Evolutionary conservation across 345 rosid genomes (phyloP).

Genomic region (Arabidopsis suecica): DNA sequence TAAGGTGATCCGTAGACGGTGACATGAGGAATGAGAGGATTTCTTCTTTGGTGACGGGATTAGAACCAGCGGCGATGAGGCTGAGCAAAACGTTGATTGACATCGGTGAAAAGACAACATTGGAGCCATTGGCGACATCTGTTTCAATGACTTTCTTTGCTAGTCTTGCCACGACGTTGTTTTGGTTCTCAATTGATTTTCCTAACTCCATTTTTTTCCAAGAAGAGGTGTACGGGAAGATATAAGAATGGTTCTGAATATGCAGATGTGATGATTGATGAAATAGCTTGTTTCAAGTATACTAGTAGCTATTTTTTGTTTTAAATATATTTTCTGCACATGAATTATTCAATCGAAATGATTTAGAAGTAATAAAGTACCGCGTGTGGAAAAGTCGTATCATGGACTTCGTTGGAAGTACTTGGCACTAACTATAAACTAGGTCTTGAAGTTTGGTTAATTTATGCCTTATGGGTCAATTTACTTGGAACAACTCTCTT

Average conservation of each 20-base stretch:
- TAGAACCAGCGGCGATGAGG: conserved; percentile 67
- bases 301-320: not conserved
- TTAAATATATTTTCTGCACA: no score
- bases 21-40: conserved; percentile 70
- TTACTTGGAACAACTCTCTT: no score
- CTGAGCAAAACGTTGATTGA: conserved; percentile 67
- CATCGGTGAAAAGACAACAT: conserved; percentile 71
- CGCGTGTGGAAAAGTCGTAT: no score
- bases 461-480: no score
- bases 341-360: no score
- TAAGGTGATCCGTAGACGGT: conserved; percentile 56
- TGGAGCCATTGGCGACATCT: conserved; percentile 50
- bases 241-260: not conserved
- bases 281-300: no score
- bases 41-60: conserved; percentile 55
- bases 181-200: conserved; percentile 54
- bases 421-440: no score
- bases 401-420: no score
- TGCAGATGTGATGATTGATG: not conserved
- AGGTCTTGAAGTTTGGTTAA: no score
- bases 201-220: conserved; percentile 53
- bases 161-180: conserved; percentile 54
- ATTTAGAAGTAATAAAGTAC: no score
- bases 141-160: conserved; percentile 51
- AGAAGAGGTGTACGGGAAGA: not conserved